Evolutionary conservation across 371 early-diverging fungal species (phyloP).

Genomic region (Mortierella sp.): DNA sequence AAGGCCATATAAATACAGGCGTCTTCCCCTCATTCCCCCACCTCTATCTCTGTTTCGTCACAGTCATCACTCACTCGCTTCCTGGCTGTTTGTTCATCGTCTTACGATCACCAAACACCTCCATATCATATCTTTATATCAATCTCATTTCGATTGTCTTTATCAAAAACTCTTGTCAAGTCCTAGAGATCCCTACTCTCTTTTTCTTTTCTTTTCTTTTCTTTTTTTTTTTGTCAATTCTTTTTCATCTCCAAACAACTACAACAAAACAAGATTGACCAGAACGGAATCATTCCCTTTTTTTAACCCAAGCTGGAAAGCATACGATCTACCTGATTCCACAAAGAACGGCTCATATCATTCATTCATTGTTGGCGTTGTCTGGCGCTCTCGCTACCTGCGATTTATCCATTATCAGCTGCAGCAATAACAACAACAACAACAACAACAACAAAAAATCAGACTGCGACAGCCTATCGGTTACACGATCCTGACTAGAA

Average conservation of each 20-base stretch:
- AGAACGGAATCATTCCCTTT: slow-evolving; percentile 29
- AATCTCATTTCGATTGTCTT: neutral
- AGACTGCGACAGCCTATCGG: slow-evolving; percentile 3
- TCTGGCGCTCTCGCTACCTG: neutral
- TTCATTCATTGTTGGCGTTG: neutral
- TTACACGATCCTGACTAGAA: slow-evolving; percentile 50
- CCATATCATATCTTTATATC: neutral
- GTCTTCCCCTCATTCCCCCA: neutral
- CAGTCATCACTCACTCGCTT: neutral
- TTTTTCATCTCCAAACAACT: neutral
- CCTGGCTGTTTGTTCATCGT: neutral
- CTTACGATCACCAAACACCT: too few species aligned
- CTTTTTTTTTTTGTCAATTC: neutral
- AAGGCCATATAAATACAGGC: neutral
- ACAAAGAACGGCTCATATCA: slow-evolving; percentile 51
- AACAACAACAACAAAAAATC: too few species aligned
- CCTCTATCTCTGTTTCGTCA: neutral
- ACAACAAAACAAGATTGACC: neutral
- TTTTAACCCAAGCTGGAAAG: neutral
- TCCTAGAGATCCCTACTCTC: neutral
- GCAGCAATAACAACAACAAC: neutral
- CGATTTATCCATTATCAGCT: neutral
- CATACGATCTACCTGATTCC: slow-evolving; percentile 21
- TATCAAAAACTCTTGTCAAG: neutral
- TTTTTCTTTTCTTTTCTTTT: neutral